Evolutionary conservation across 768 basidiomycete species (phyloP), one percentile per base, ranked within the genome.

Genomic region (Tricholoma bakamatsutake): DNA sequence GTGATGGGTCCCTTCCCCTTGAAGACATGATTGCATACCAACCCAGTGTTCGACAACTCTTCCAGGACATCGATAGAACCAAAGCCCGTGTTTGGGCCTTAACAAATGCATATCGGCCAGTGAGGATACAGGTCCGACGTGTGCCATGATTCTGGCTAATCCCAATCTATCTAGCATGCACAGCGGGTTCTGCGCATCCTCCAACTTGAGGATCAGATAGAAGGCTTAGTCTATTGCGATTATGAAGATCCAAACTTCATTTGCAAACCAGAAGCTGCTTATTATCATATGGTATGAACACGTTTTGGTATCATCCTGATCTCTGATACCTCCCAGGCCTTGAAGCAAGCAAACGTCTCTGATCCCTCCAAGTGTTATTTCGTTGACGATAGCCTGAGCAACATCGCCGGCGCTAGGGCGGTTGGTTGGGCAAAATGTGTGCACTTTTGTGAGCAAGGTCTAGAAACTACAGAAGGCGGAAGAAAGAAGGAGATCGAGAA

Each of bases 31-130:
- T 94, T 59, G 74, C 77, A 27, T 87, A 84, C 30, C 74, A 87
- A 64, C 81, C 85, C 6, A 63, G 59, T 7, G 66, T 88, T 9
- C 82, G 84, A 18, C 79, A 83, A 62, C 77, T 94, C 5, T 77
- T 94, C 50, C 71, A 87, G 66, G 89, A 93, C 64, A 83, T 94
- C 30, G 89, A 94, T 64, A 81, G 84, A 47, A 77, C 74, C 28
- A 92, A 88, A 67, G 81, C 77, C 8, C 80, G 83, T n/a, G 83
- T 93, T 4, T 93, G 91, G 91, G 90, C 81, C 2, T 70, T 93
- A 42, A 94, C 92, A 3, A 94, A 94, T 64, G 92, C 92, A 10
- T 93, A 92, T 67, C 76, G 77, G 54, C 74, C 80, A 21, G 91
- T 91, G 68, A 45, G 77, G 69, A 34, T 45, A 7, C 33, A 42